These are phyloP conservation scores for Plasmodium vivax DNA, from an alignment of 169 alveolate species.

Conservation along the genomic window DNA sequence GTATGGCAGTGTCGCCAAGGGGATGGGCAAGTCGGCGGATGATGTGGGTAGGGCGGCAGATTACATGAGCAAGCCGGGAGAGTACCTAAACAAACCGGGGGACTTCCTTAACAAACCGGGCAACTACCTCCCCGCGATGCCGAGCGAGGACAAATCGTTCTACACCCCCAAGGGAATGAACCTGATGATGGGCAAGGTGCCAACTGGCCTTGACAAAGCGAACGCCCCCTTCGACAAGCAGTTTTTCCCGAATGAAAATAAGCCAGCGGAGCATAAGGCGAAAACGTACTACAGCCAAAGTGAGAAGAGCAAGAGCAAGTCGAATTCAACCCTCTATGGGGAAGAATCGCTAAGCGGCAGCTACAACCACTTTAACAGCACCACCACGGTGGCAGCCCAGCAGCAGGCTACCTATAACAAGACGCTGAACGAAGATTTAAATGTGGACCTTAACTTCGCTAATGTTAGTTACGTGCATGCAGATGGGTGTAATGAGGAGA, in stretches of 20 bases:
- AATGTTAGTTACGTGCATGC: neutral
- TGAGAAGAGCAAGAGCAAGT: neutral
- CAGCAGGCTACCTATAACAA: neutral
- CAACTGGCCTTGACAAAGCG: neutral
- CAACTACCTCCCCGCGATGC: too few species aligned
- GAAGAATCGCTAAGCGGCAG: neutral
- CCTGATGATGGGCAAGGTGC: neutral
- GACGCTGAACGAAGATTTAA: conserved; percentile 9
- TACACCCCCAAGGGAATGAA: neutral
- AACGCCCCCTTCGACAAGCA: neutral
- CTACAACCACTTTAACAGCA: neutral
- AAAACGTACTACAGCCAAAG: neutral
- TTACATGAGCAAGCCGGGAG: neutral
- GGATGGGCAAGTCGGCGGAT: neutral
- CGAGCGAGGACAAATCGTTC: neutral
- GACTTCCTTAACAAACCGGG: neutral
- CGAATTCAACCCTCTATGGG: neutral
- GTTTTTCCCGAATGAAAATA: neutral
- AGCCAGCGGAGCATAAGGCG: neutral
- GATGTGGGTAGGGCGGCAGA: neutral
- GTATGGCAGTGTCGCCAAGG: neutral
- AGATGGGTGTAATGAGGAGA: neutral
- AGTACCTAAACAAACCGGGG: too few species aligned
- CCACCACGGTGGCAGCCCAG: neutral
- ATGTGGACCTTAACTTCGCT: neutral